These are phyloP conservation scores for Rhynchospora breviuscula DNA, from an alignment of 176 grass and related monocot species.

Conservation along the genomic window DNA sequence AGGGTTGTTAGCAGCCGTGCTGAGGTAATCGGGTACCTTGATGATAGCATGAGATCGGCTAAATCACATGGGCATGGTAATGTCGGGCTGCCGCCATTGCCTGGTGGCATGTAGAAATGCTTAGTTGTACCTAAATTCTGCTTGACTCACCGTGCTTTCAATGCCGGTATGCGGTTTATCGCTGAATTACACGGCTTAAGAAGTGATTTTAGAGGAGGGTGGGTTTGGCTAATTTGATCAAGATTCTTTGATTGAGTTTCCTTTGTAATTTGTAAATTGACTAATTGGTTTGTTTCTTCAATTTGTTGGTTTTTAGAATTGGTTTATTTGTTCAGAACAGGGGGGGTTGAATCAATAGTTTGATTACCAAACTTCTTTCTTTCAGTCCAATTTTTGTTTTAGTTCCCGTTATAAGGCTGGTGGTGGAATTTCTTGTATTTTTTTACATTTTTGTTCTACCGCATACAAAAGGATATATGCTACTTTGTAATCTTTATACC, in stretches of 20 bases:
- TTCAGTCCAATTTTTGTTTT: neutral
- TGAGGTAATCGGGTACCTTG: constrained; percentile 51
- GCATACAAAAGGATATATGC: constrained; percentile 1
- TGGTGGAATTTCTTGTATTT: neutral
- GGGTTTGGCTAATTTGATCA: neutral
- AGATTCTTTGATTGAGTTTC: constrained; percentile 33
- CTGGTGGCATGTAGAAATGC: neutral
- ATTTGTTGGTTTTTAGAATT: constrained; percentile 19
- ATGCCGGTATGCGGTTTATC: neutral
- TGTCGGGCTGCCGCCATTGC: constrained; percentile 11
- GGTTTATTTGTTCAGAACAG: constrained; percentile 1
- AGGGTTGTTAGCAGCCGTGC: constrained; percentile 50
- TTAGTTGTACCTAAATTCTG: neutral
- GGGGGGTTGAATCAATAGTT: neutral
- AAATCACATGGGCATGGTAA: neutral
- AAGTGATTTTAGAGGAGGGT: neutral
- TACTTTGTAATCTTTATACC: neutral
- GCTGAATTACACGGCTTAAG: neutral
- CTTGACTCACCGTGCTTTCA: neutral
- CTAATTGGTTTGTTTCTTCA: constrained; percentile 20
- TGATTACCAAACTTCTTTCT: neutral
- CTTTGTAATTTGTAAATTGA: constrained; percentile 19
- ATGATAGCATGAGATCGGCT: constrained; percentile 36
- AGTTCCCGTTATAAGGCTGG: neutral
- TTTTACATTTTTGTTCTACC: neutral